Base-by-base conservation (phyloP, 2,329 filamentous ascomycete genomes). In the Colletotrichum neosansevieriae region DNA sequence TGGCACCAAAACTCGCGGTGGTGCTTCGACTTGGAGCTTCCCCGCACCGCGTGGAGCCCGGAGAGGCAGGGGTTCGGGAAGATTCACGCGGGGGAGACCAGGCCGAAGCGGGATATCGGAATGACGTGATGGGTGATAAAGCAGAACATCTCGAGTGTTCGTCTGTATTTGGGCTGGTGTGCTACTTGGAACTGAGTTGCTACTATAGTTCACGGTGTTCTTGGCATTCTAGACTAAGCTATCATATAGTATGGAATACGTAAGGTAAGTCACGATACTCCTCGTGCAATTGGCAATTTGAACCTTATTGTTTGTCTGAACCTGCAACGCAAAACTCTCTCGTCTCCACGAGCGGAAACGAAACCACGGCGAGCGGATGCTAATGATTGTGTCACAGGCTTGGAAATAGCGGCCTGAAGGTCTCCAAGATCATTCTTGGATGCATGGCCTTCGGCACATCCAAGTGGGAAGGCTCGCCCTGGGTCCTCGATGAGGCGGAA, bases 391-490 rank as follows among this genome's bases (percentile, higher is more conserved):
- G 6, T 3, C 1, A 1, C 12, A 77, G 77, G 69, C 76, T 81
- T 7, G 79, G 79, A 17, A 77, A 73, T 36, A 78, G 75, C 40
- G 81, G 81, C 45, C 77, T 82, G 32, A 81, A 81, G 69, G 74
- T 82, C 58, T 83, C 81, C 36, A 76, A 77, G 71, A 75, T 81
- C 68, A 79, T 79, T 66, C 73, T 78, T 36, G 78, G 79, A 58
- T 79, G 76, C 71, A 79, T 79, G 76, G 71, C 72, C 49, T 79
- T 79, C 66, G 76, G 78, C 6, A 74, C 72, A 12, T 71, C 72
- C 49, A 73, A 75, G 56, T 79, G 76, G 77, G 74, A 79, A 42
- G 74, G 75, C 61, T 75, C 2, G 49, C 80, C 58, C 54, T 81
- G 79, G 80, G 78, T 69, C 2, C 71, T 78, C 12, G 72, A 74